These are phyloP conservation scores for Ceratocystis cubensis DNA, from an alignment of 2,329 filamentous ascomycete genomes.

Conservation along the genomic window DNA sequence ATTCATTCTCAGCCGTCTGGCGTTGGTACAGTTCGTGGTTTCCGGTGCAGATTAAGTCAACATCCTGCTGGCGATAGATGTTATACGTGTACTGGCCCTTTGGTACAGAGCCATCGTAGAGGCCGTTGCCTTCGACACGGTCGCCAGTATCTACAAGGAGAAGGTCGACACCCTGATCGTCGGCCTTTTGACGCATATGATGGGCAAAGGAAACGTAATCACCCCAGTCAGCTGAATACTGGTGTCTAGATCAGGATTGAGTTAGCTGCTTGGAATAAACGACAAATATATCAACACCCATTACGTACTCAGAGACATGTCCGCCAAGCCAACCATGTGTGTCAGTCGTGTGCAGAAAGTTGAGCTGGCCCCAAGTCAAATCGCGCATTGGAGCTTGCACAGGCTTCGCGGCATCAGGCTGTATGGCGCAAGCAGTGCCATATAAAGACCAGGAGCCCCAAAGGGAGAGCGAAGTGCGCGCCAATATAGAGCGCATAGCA, in stretches of 20 bases:
- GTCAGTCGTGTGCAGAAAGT: conserved; percentile 94
- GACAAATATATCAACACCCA: not conserved
- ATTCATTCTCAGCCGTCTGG: conserved; percentile 66
- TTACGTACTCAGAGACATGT: conserved; percentile 70
- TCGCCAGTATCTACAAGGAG: conserved; percentile 95
- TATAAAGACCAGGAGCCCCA: conserved; percentile 22
- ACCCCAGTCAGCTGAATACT: conserved; percentile 94
- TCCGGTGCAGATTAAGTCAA: conserved; percentile 76
- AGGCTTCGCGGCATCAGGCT: conserved; percentile 69
- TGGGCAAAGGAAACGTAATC: conserved; percentile 90
- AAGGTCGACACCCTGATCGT: conserved; percentile 67
- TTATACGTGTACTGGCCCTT: conserved; percentile 83
- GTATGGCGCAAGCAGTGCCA: conserved; percentile 39
- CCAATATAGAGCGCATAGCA: conserved; percentile 1
- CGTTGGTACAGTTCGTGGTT: conserved; percentile 91
- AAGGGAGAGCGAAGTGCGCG: conserved; percentile 24
- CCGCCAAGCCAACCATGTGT: conserved; percentile 93
- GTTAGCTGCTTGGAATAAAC: not conserved
- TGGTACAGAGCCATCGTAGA: conserved; percentile 80
- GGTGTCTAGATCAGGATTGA: conserved; percentile 43
- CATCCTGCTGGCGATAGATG: conserved; percentile 67
- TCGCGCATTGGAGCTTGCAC: conserved; percentile 70
- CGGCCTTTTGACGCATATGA: conserved; percentile 66
- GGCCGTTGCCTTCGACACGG: conserved; percentile 81
- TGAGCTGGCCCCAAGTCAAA: conserved; percentile 84